Evolutionary conservation across 805 yeast species (phyloP).

Genomic region (Kluyveromyces dobzhanskii): DNA sequence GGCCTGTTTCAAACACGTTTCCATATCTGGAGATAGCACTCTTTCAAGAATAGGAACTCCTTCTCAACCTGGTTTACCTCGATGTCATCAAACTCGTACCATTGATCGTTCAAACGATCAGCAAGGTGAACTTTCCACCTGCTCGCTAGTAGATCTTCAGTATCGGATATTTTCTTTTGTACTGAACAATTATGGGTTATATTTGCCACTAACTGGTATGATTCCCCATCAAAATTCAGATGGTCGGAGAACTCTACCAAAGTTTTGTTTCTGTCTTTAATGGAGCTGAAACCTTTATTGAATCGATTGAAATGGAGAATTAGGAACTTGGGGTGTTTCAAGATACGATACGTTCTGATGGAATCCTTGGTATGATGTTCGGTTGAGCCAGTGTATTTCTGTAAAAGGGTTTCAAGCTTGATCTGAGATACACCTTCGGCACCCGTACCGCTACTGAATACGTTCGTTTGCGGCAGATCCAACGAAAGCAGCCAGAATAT

Average conservation of each 20-base stretch:
- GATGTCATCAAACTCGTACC: constrained; percentile 55
- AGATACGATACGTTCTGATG: constrained; percentile 32
- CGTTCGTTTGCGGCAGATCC: constrained; percentile 50
- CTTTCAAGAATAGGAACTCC: constrained; percentile 54
- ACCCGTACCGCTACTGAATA: constrained; percentile 36
- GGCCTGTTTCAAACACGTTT: constrained; percentile 20
- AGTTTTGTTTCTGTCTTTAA: constrained; percentile 46
- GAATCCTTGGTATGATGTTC: constrained; percentile 31
- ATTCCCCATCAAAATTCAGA: constrained; percentile 26
- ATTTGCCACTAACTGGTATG: constrained; percentile 43
- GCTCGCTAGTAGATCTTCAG: constrained; percentile 26
- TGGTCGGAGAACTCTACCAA: constrained; percentile 49
- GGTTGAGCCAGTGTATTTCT: constrained; percentile 30
- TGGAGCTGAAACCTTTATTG: constrained; percentile 25
- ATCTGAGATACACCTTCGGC: constrained; percentile 46
- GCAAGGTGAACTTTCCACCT: constrained; percentile 44
- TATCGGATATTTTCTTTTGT: constrained; percentile 9
- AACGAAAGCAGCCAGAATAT: constrained; percentile 37
- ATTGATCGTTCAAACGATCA: constrained; percentile 34
- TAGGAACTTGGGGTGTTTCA: constrained; percentile 43
- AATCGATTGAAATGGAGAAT: constrained; percentile 52
- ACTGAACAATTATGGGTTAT: constrained; percentile 32
- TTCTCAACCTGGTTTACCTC: constrained; percentile 38
- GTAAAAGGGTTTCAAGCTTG: constrained; percentile 36
- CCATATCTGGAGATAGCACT: constrained; percentile 66